Conservation (phyloP, 768 basidiomycete species). For the Kockovaella imperatae region DNA sequence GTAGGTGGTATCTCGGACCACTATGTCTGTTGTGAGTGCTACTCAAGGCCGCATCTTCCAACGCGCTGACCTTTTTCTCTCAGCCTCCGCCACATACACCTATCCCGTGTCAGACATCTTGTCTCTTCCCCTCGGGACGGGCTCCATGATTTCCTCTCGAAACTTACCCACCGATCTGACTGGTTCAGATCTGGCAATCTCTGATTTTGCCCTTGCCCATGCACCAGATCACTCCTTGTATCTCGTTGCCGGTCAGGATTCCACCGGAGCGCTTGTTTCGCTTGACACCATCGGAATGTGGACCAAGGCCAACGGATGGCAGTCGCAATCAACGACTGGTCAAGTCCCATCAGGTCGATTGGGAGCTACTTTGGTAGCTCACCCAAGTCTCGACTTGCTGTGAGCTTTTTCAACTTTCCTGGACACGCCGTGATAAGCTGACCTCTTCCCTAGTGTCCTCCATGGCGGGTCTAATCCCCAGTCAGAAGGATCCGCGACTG, state of each 20-base stretch:
- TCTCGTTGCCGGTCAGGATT: constrained; percentile 34
- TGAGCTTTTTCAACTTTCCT: constrained; percentile 7
- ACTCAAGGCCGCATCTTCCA: neutral
- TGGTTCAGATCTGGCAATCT: constrained; percentile 28
- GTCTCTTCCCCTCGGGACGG: constrained; percentile 25
- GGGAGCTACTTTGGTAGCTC: constrained; percentile 38
- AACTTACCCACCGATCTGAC: constrained; percentile 24
- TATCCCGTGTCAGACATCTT: constrained; percentile 39
- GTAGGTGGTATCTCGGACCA: constrained; percentile 40
- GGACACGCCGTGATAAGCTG: neutral
- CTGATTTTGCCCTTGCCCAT: constrained; percentile 38
- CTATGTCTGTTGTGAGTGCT: constrained; percentile 40
- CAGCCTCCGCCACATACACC: constrained; percentile 32
- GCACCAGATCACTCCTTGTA: constrained; percentile 23
- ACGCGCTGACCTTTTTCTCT: constrained; percentile 1
- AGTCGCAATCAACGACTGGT: constrained; percentile 26
- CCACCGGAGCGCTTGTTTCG: constrained; percentile 30
- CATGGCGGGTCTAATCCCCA: constrained; percentile 33
- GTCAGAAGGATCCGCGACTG: constrained; percentile 11
- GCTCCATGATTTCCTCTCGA: constrained; percentile 18
- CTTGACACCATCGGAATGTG: constrained; percentile 33
- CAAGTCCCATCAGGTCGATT: constrained; percentile 34
- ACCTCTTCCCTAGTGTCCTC: constrained; percentile 17
- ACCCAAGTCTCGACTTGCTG: constrained; percentile 36
- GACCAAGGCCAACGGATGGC: constrained; percentile 30